Evolutionary conservation across 306 rosid genomes (phyloP).

Genomic region (Glycine tomentella): DNA sequence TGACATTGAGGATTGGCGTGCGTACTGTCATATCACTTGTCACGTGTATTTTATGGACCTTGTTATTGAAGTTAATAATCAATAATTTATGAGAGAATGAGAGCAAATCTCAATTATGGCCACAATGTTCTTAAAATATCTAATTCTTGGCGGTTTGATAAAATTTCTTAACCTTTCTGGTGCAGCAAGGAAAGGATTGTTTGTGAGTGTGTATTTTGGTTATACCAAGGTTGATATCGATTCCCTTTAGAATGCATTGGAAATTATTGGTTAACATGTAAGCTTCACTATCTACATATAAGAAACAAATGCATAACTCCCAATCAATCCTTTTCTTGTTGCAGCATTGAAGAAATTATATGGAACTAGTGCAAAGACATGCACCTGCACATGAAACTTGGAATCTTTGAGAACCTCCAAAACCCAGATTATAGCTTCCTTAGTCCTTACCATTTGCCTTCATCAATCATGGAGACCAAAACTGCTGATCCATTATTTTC

Average conservation of each 20-base stretch:
- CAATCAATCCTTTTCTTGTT: conserved; percentile 47
- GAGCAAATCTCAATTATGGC: not conserved
- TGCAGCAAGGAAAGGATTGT: conserved; percentile 30
- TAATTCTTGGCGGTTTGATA: not conserved
- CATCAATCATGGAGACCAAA: not conserved
- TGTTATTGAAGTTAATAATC: too few relatives aligned
- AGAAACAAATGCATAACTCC: not conserved
- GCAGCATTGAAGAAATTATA: not conserved
- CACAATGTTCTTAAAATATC: not conserved
- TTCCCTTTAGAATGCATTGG: not conserved
- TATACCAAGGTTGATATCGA: not conserved
- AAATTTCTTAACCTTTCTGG: not conserved
- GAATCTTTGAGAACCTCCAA: conserved; percentile 30
- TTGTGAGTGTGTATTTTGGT: not conserved
- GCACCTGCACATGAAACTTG: conserved; percentile 26
- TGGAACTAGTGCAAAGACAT: not conserved
- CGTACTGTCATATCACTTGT: too few relatives aligned
- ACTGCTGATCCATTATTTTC: not conserved
- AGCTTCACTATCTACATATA: not conserved
- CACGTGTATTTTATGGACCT: too few relatives aligned
- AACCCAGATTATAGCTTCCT: not conserved
- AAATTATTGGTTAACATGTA: not conserved
- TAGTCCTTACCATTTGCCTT: not conserved
- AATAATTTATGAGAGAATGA: too few relatives aligned
- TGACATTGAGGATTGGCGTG: too few relatives aligned